Evolutionary conservation across 78 protist species (phyloP).

Genomic region (Dictyostelium capitatum): DNA sequence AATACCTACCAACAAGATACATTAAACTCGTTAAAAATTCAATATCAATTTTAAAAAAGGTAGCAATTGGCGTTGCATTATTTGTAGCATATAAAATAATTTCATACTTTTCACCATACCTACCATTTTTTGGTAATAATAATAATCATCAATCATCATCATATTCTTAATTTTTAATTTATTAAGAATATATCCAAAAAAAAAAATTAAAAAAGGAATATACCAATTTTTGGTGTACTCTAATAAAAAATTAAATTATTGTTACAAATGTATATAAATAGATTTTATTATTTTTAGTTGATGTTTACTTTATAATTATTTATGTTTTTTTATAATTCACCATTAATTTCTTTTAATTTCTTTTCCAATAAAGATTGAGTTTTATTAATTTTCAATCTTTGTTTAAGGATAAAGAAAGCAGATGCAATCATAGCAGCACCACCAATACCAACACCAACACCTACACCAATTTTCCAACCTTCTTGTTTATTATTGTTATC

Average conservation of each 20-base stretch:
- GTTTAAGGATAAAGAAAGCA: background rate
- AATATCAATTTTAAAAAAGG: background rate
- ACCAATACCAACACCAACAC: constrained; percentile 29
- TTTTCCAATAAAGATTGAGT: constrained; percentile 4
- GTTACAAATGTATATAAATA: too few species aligned
- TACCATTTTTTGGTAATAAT: background rate
- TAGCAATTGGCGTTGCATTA: background rate
- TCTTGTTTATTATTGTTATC: background rate
- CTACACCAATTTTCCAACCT: constrained; percentile 32
- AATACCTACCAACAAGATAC: constrained; percentile 15
- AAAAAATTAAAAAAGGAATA: background rate
- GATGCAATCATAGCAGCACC: background rate
- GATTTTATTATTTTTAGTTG: too few species aligned
- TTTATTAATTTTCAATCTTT: background rate
- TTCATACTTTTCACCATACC: background rate
- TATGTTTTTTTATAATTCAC: background rate
- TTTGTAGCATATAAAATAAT: background rate
- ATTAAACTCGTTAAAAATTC: background rate
- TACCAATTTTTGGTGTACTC: background rate
- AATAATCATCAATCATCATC: background rate
- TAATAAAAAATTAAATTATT: too few species aligned
- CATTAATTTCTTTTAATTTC: constrained; percentile 9
- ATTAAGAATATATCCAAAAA: background rate
- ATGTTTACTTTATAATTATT: background rate
- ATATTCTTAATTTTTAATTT: background rate